Conservation (phyloP, 2,329 filamentous ascomycete species). For the Epicoccum sorghinum region DNA sequence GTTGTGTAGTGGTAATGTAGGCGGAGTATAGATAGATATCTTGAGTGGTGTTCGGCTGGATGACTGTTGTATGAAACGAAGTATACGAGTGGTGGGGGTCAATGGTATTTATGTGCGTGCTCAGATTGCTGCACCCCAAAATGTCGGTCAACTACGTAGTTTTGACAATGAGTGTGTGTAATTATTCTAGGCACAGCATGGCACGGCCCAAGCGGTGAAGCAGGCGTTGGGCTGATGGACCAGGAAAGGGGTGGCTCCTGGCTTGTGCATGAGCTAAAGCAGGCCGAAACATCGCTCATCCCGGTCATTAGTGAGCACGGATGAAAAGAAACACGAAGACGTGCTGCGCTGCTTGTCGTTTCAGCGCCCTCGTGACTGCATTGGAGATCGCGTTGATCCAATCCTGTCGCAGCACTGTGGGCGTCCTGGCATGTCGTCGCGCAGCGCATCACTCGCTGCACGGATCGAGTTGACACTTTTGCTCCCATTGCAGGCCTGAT, state of each 20-base stretch:
- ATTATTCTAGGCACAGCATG: conserved; percentile 45
- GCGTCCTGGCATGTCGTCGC: conserved; percentile 26
- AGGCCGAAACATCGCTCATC: conserved; percentile 48
- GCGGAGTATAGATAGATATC: conserved; percentile 27
- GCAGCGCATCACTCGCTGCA: conserved; percentile 30
- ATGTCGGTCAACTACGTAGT: conserved; percentile 50
- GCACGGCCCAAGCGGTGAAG: conserved; percentile 49
- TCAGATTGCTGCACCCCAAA: conserved; percentile 45
- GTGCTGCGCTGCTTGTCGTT: conserved; percentile 42
- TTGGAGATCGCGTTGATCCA: conserved; percentile 45
- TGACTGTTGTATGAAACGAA: conserved; percentile 41
- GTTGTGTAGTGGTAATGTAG: conserved; percentile 16
- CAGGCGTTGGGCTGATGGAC: conserved; percentile 47
- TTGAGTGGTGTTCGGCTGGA: conserved; percentile 29
- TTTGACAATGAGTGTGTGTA: conserved; percentile 50
- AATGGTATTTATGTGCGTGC: conserved; percentile 49
- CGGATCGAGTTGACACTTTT: conserved; percentile 25
- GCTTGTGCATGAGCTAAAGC: conserved; percentile 46
- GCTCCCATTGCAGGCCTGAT: conserved; percentile 23
- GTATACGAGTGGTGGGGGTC: conserved; percentile 34
- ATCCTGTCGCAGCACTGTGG: conserved; percentile 36
- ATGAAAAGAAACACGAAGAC: conserved; percentile 46
- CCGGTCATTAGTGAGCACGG: conserved; percentile 42
- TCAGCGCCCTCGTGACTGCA: conserved; percentile 50
- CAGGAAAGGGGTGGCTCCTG: conserved; percentile 48